Conservation (phyloP, 1,284 basidiomycete genomes). For the Phellinidium pouzarii region DNA sequence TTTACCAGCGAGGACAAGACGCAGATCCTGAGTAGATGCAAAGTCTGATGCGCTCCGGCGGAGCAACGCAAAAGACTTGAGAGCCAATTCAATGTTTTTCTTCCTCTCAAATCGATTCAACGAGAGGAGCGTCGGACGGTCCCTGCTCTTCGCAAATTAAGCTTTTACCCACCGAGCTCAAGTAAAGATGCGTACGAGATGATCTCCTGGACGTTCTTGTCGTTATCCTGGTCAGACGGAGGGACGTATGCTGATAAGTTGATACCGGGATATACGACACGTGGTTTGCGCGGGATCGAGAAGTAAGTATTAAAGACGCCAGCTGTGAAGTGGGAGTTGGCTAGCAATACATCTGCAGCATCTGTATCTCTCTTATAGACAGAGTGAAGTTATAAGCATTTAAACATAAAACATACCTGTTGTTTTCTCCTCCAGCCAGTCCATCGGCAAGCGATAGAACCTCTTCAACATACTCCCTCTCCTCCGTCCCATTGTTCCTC, state of each 20-base stretch:
- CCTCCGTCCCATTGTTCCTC: slow-evolving; percentile 36
- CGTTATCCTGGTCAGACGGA: slow-evolving; percentile 31
- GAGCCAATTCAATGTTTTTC: slow-evolving; percentile 83
- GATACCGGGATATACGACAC: slow-evolving; percentile 90
- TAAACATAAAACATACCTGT: slow-evolving; percentile 54
- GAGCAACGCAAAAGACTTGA: slow-evolving; percentile 68
- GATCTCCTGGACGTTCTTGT: slow-evolving; percentile 50
- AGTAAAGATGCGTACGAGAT: slow-evolving; percentile 50
- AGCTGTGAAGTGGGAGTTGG: slow-evolving; percentile 89
- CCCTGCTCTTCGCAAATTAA: slow-evolving; percentile 33
- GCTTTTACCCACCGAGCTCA: neutral
- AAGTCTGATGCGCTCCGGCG: slow-evolving; percentile 21
- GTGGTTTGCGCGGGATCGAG: slow-evolving; percentile 56
- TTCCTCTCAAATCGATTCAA: slow-evolving; percentile 96
- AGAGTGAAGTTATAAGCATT: neutral
- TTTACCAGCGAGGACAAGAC: slow-evolving; percentile 73
- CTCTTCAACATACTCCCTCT: slow-evolving; percentile 52
- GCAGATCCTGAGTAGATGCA: slow-evolving; percentile 27
- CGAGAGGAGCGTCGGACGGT: slow-evolving; percentile 75
- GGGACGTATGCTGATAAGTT: slow-evolving; percentile 67
- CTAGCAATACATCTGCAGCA: slow-evolving; percentile 85
- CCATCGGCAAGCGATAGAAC: slow-evolving; percentile 84
- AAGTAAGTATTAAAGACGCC: slow-evolving; percentile 77
- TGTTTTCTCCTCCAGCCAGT: slow-evolving; percentile 84
- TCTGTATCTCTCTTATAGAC: slow-evolving; percentile 26